phyloP scores from a whole-genome alignment of 306 rosid species.

The Glycine latifolia region DNA sequence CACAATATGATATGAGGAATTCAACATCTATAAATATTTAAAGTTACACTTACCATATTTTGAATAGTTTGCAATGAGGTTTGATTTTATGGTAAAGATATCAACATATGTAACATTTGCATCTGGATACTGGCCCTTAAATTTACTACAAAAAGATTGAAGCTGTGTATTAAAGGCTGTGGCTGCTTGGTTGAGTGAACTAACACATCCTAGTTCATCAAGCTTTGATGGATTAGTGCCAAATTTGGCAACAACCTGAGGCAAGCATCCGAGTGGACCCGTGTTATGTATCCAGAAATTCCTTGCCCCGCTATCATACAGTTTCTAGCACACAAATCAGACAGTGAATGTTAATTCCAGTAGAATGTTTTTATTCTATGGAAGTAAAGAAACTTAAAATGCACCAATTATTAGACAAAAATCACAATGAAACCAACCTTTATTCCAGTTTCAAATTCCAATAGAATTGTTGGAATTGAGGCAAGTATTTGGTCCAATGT shows the following conservation, averaged over 20 bases:
- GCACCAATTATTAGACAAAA: not conserved
- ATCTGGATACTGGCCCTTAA: constrained; percentile 68
- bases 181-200: constrained; percentile 69
- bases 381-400: not conserved
- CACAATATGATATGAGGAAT: not conserved
- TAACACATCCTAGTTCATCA: constrained; percentile 75
- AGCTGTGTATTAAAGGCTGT: constrained; percentile 75
- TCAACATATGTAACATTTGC: constrained; percentile 69
- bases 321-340: constrained; percentile 53
- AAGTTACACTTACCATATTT: constrained; percentile 58
- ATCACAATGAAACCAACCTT: constrained; percentile 55
- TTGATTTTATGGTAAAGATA: constrained; percentile 66
- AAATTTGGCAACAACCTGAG: constrained; percentile 70
- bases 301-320: constrained; percentile 73
- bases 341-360: not conserved
- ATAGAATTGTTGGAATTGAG: constrained; percentile 63
- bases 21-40: not conserved
- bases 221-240: constrained; percentile 75
- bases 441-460: constrained; percentile 72
- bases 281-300: constrained; percentile 89
- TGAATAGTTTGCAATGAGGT: constrained; percentile 68
- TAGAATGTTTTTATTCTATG: not conserved
- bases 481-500: constrained; percentile 67
- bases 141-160: constrained; percentile 67
- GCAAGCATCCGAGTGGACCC: constrained; percentile 82